Conservation (phyloP, 2,329 filamentous ascomycete genomes). For the Xylariaceae sp. region DNA sequence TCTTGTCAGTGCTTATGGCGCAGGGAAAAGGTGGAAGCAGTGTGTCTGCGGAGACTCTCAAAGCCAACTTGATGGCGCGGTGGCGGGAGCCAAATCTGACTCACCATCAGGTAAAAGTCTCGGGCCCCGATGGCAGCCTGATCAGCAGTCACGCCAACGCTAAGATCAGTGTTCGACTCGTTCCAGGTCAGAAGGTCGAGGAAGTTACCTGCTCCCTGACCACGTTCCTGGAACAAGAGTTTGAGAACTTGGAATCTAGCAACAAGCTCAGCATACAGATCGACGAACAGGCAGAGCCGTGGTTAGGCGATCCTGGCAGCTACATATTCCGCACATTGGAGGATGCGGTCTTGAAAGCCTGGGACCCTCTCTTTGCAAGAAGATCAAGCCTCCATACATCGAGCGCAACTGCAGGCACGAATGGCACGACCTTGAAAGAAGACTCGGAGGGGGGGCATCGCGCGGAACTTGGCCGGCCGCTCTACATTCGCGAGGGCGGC, state of each 20-base stretch:
- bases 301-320: slow-evolving; percentile 88
- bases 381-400: slow-evolving; percentile 14
- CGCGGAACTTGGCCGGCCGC: slow-evolving; percentile 53
- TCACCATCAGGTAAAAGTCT: slow-evolving; percentile 88
- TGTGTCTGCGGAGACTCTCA: slow-evolving; percentile 61
- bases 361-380: slow-evolving; percentile 55
- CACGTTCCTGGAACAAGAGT: slow-evolving; percentile 64
- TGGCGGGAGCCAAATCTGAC: slow-evolving; percentile 96
- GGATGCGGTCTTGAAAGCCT: slow-evolving; percentile 75
- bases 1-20: slow-evolving; percentile 68
- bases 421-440: slow-evolving; percentile 18
- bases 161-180: slow-evolving; percentile 82
- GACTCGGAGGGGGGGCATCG: slow-evolving; percentile 3
- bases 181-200: slow-evolving; percentile 85
- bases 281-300: slow-evolving; percentile 90
- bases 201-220: slow-evolving; percentile 65
- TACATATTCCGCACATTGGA: slow-evolving; percentile 88
- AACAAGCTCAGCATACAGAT: slow-evolving; percentile 79
- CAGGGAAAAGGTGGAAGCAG: slow-evolving; percentile 53
- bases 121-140: slow-evolving; percentile 83
- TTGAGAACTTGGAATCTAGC: slow-evolving; percentile 67
- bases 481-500: slow-evolving; percentile 94
- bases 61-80: slow-evolving; percentile 79
- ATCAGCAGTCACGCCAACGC: slow-evolving; percentile 88
- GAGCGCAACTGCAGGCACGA: slow-evolving; percentile 1